phyloP scores from a whole-genome alignment of 768 basidiomycete genomes.

The Cantharellus cinnabarinus region DNA sequence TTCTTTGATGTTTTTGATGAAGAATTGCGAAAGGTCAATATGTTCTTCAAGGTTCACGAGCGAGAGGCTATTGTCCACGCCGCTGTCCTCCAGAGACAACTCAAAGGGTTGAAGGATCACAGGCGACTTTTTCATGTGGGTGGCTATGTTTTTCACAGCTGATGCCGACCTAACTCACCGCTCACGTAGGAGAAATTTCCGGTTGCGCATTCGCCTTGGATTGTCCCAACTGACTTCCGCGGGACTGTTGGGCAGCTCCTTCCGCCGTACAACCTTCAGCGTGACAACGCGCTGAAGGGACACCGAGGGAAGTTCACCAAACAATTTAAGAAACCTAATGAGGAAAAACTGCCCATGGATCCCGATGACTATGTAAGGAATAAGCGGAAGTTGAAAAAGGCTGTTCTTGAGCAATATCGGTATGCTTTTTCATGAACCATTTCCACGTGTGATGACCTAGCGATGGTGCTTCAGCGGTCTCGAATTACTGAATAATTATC shows the following conservation, averaged over 20 bases:
- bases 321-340: background rate
- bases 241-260: background rate
- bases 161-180: background rate
- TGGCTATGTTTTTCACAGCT: background rate
- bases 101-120: constrained; percentile 59
- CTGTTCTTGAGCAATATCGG: constrained; percentile 70
- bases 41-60: constrained; percentile 60
- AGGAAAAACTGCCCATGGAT: constrained; percentile 15
- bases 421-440: constrained; percentile 13
- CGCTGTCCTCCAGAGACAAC: constrained; percentile 38
- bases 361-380: constrained; percentile 70
- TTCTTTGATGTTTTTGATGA: constrained; percentile 64
- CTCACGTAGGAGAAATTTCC: background rate
- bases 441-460: too few species aligned
- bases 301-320: background rate
- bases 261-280: constrained; percentile 1
- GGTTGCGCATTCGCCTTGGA: background rate
- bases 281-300: background rate
- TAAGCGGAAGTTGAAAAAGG: constrained; percentile 69
- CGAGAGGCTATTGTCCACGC: constrained; percentile 26
- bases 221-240: too few species aligned
- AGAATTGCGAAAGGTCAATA: constrained; percentile 69
- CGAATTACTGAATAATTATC: constrained; percentile 75
- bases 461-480: constrained; percentile 31
- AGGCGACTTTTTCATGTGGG: constrained; percentile 35